Conservation (phyloP, 2,329 filamentous ascomycete species). For the Neofusicoccum kwambonambiense region DNA sequence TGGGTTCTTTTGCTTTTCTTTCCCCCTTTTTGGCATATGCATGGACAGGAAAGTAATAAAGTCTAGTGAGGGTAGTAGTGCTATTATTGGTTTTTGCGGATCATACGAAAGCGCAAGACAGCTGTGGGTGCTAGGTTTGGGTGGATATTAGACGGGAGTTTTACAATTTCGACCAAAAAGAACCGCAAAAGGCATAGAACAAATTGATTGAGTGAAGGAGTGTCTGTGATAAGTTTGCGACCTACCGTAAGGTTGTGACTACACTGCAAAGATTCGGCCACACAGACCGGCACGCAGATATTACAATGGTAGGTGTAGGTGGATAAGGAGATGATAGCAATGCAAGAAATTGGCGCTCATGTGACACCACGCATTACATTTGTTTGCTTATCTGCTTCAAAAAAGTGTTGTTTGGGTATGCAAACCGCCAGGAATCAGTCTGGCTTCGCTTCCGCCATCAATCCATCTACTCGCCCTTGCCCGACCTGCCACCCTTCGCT, state of each 20-base stretch:
- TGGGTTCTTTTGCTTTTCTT: not conserved
- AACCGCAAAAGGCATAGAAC: too few species aligned
- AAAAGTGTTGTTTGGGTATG: slow-evolving; percentile 8
- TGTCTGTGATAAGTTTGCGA: too few species aligned
- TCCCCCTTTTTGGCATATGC: not conserved
- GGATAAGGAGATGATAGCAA: not conserved
- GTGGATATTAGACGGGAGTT: too few species aligned
- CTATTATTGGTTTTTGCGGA: too few species aligned
- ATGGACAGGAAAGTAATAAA: too few species aligned
- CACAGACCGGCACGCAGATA: not conserved
- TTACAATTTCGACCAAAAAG: too few species aligned
- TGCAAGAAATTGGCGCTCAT: not conserved
- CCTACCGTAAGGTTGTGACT: too few species aligned
- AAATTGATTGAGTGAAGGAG: too few species aligned
- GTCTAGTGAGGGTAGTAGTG: too few species aligned
- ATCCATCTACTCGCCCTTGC: not conserved
- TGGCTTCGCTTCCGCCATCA: slow-evolving; percentile 1
- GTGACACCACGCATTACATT: slow-evolving; percentile 1
- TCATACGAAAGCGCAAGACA: too few species aligned
- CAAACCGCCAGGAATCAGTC: not conserved
- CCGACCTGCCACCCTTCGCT: not conserved
- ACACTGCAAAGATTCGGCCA: too few species aligned
- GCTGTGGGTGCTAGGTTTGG: too few species aligned
- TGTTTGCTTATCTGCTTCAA: not conserved
- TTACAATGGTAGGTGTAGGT: not conserved